phyloP scores from a whole-genome alignment of 2,329 filamentous ascomycete species.

The Phaeosphaeriaceae sp. region DNA sequence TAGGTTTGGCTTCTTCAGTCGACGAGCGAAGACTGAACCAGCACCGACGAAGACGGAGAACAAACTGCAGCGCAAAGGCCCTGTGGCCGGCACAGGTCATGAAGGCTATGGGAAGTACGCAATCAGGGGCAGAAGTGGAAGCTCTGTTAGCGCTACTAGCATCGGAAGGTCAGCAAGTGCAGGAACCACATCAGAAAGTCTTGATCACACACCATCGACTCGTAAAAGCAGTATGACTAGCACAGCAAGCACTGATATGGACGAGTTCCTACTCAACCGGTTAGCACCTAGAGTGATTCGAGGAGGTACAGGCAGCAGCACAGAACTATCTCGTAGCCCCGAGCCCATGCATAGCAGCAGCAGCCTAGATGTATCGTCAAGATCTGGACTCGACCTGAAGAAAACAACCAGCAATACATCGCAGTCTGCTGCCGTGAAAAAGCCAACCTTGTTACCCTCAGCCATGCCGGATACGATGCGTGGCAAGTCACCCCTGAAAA shows the following conservation, averaged over 20 bases:
- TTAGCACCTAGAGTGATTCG: constrained; percentile 54
- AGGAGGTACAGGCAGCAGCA: constrained; percentile 50
- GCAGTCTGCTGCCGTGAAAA: constrained; percentile 23
- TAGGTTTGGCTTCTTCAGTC: constrained; percentile 79
- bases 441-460: constrained; percentile 43
- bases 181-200: constrained; percentile 46
- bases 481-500: constrained; percentile 40
- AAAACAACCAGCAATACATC: constrained; percentile 27
- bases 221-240: constrained; percentile 53
- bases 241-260: constrained; percentile 51
- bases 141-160: constrained; percentile 58
- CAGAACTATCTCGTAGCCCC: constrained; percentile 42
- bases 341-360: constrained; percentile 46
- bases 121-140: constrained; percentile 69
- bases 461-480: constrained; percentile 46
- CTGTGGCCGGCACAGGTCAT: constrained; percentile 90
- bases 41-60: constrained; percentile 65
- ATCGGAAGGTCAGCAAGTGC: constrained; percentile 56
- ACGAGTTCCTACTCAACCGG: constrained; percentile 54
- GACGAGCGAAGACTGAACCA: constrained; percentile 70
- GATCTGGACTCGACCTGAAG: constrained; percentile 20
- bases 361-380: constrained; percentile 38
- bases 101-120: constrained; percentile 79
- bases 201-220: constrained; percentile 43
- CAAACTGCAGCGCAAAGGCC: constrained; percentile 68